Conservation (phyloP, 768 basidiomycete species). For the Tephrocybe rancida region DNA sequence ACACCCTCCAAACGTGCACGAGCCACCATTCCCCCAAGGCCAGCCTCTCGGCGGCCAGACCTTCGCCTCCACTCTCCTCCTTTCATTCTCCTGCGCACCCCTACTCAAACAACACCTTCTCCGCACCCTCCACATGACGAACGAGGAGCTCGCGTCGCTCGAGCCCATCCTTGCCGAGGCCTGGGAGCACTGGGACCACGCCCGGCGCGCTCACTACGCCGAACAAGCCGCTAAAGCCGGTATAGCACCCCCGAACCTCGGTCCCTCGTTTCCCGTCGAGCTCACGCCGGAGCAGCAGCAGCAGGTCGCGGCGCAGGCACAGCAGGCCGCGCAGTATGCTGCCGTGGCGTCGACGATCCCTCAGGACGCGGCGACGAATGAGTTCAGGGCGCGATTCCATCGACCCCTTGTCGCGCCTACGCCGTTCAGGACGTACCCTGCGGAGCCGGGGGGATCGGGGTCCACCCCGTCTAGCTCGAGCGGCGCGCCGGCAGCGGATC, state of each 20-base stretch:
- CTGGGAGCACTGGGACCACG: slow-evolving; percentile 86
- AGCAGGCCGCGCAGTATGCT: slow-evolving; percentile 8
- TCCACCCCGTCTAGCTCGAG: background rate
- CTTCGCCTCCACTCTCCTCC: slow-evolving; percentile 76
- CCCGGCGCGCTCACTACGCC: slow-evolving; percentile 48
- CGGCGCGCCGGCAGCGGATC: background rate
- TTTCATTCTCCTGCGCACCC: slow-evolving; percentile 77
- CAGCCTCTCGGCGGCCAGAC: slow-evolving; percentile 67
- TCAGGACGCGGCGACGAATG: slow-evolving; percentile 36
- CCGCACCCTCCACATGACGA: slow-evolving; percentile 71
- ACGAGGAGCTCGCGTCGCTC: slow-evolving; percentile 76
- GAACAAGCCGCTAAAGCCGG: slow-evolving; percentile 38
- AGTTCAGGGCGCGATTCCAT: slow-evolving; percentile 70
- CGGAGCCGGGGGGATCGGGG: slow-evolving; percentile 5
- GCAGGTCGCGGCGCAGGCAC: slow-evolving; percentile 15
- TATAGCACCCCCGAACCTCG: slow-evolving; percentile 28
- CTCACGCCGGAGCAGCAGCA: slow-evolving; percentile 20
- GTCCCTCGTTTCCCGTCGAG: slow-evolving; percentile 27
- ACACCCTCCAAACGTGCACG: slow-evolving; percentile 42
- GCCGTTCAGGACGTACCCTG: slow-evolving; percentile 47
- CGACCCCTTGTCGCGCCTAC: slow-evolving; percentile 60
- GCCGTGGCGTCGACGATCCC: slow-evolving; percentile 24
- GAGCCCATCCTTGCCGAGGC: slow-evolving; percentile 83
- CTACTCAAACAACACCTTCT: slow-evolving; percentile 76
- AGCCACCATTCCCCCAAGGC: slow-evolving; percentile 66